A percentile compares a stretch with the other conserved stretches of the same genome.
phyloP scores from a whole-genome alignment of 2,329 filamentous ascomycete species.

The Colletotrichum eremochloae region DNA sequence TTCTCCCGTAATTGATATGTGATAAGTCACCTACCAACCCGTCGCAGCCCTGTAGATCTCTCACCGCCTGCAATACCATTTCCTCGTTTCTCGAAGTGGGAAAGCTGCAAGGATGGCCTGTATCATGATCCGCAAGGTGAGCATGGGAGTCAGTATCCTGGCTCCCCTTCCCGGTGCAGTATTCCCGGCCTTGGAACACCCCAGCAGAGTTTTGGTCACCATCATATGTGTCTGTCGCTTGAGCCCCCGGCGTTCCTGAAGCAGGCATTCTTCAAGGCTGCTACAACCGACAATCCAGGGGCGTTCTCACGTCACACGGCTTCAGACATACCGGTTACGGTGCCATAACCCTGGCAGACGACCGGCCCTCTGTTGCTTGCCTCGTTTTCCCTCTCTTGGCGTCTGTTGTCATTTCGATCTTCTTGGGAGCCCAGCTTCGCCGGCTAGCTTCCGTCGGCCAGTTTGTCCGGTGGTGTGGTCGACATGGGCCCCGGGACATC shows the following conservation, averaged over 20 bases:
- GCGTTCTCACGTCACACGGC: slow-evolving; percentile 25
- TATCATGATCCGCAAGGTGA: slow-evolving; percentile 1
- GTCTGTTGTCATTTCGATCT: slow-evolving; percentile 1
- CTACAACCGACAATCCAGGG: slow-evolving; percentile 1
- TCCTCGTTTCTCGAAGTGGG: slow-evolving; percentile 4
- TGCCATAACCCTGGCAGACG: not conserved
- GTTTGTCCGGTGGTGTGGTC: not conserved
- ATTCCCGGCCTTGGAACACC: not conserved
- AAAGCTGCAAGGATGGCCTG: slow-evolving; percentile 13
- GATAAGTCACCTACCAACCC: slow-evolving; percentile 35
- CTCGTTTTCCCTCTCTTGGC: slow-evolving; percentile 5
- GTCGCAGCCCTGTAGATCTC: slow-evolving; percentile 37
- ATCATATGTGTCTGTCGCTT: slow-evolving; percentile 1
- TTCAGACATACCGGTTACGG: slow-evolving; percentile 2
- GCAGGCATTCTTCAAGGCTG: slow-evolving; percentile 31
- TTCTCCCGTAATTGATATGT: slow-evolving; percentile 26
- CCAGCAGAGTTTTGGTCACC: slow-evolving; percentile 1
- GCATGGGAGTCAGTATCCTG: slow-evolving; percentile 11
- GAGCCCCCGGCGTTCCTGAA: slow-evolving; percentile 3
- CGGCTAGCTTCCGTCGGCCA: not conserved
- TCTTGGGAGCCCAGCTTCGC: not conserved
- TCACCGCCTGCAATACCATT: slow-evolving; percentile 34
- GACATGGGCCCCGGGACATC: slow-evolving; percentile 22
- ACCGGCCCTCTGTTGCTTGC: not conserved
- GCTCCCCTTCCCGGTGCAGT: slow-evolving; percentile 4